Base-by-base conservation (phyloP, 176 grass and related monocot genomes). In the Poa pratensis region DNA sequence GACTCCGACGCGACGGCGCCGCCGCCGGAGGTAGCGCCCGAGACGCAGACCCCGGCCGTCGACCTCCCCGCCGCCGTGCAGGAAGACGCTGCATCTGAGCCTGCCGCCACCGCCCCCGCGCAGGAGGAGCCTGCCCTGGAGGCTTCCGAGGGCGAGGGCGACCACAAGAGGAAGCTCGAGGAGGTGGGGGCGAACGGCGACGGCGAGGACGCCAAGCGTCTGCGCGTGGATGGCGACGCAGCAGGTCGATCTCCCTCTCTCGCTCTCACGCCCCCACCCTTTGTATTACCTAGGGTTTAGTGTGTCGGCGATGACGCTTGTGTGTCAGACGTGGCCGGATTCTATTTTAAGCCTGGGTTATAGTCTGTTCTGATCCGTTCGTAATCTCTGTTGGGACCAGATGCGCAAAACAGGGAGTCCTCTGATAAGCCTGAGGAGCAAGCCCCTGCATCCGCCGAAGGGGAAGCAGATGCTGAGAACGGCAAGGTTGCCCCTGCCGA, bases 111-210 rank as follows among this genome's bases (percentile, higher is more conserved):
- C 20, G 77, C 78, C 78, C 13, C 48, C 48, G 28, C 7, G 19
- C 61, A 35, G 18, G 60, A 55, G 12, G 85, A 69, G 11, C 30
- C 70, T 2, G 9, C n/a, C 53, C 6, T 7, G 34, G 77, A 79
- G 67, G 32, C 61, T 28, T n/a, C 54, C 19, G 83, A 80, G 48
- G 84, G 67, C 45, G 82, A 85, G 12, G 85, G 46, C 53, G 89
- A 88, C 45, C 64, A 81, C 76, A 89, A 92, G 81, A 84, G 92
- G 86, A 89, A 92, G 81, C 85, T 91, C 42, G 90, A 77, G 65
- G 82, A 86, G 46, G 73, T 78, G 28, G 86, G 93, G 27, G 62
- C 70, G 49, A 86, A 60, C 76, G 82, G 58, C 63, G 71, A 8
- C 30, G 82, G 60, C 49, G 90, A 90, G 57, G 92, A 92, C 20